phyloP scores from a whole-genome alignment of 306 rosid genomes.

The Cucumis cinereus region DNA sequence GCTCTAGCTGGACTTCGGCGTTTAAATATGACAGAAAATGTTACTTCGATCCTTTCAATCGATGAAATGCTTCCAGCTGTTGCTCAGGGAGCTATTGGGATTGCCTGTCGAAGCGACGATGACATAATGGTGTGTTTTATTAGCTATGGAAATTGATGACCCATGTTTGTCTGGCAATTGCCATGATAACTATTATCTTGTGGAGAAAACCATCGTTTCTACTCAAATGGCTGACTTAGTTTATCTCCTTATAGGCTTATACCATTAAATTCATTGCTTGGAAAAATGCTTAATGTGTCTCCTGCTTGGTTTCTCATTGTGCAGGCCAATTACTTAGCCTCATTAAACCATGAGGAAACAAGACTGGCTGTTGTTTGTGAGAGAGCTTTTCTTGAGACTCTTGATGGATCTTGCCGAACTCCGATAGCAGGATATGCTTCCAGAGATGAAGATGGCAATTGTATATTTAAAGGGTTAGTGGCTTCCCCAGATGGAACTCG shows the following conservation, averaged over 20 bases:
- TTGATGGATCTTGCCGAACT: slow-evolving; percentile 87
- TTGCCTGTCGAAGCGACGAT: slow-evolving; percentile 48
- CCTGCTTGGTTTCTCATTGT: slow-evolving; percentile 6
- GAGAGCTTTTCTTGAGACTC: slow-evolving; percentile 65
- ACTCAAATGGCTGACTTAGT: not conserved
- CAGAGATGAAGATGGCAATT: slow-evolving; percentile 53
- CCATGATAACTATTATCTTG: not conserved
- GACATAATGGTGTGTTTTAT: slow-evolving; percentile 53
- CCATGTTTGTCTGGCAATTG: not conserved
- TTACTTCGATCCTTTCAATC: slow-evolving; percentile 30
- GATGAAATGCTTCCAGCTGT: slow-evolving; percentile 69
- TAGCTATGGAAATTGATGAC: not conserved
- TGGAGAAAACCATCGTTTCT: not conserved
- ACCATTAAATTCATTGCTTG: not conserved
- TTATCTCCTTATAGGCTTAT: not conserved
- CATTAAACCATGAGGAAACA: slow-evolving; percentile 77
- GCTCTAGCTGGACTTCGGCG: slow-evolving; percentile 94
- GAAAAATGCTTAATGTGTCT: not conserved
- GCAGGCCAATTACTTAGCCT: slow-evolving; percentile 65
- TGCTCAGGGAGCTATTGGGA: slow-evolving; percentile 63
- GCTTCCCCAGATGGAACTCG: slow-evolving; percentile 77
- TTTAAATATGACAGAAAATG: slow-evolving; percentile 48
- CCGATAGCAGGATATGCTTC: slow-evolving; percentile 85
- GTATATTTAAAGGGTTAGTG: slow-evolving; percentile 75
- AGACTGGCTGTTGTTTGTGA: slow-evolving; percentile 71